phyloP scores from a whole-genome alignment of 257 asterid genomes.

The Fraxinus excelsior region DNA sequence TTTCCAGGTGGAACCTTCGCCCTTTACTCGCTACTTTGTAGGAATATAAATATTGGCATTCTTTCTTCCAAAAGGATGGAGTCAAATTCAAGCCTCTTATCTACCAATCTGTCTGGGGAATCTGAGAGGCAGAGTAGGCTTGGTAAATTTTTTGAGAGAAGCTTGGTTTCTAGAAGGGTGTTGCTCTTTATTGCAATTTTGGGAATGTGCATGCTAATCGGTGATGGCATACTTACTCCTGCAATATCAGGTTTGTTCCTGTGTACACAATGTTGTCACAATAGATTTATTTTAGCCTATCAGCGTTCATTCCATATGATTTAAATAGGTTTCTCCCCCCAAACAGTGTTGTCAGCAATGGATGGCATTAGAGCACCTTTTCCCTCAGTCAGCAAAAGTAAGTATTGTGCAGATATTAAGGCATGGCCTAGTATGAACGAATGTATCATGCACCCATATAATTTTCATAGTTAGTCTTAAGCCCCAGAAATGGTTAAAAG shows the following conservation, averaged over 20 bases:
- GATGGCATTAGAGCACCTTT: constrained; percentile 46
- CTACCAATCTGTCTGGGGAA: constrained; percentile 1
- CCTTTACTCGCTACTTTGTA: constrained; percentile 62
- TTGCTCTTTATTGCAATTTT: constrained; percentile 51
- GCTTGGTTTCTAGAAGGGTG: constrained; percentile 45
- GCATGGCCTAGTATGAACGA: background rate
- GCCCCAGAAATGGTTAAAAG: background rate
- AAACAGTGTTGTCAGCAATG: constrained; percentile 49
- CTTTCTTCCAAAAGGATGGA: constrained; percentile 31
- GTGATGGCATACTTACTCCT: constrained; percentile 73
- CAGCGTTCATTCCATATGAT: background rate
- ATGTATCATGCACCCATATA: background rate
- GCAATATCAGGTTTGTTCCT: constrained; percentile 62
- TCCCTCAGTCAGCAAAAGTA: constrained; percentile 38
- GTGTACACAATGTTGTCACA: background rate
- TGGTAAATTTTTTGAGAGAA: constrained; percentile 45
- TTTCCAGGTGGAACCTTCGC: constrained; percentile 65
- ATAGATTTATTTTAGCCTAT: background rate
- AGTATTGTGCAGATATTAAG: constrained; percentile 20
- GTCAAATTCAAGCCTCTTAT: constrained; percentile 20
- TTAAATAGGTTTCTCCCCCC: background rate
- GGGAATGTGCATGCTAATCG: constrained; percentile 72
- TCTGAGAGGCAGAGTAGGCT: constrained; percentile 31
- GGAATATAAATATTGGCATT: constrained; percentile 46
- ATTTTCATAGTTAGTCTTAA: background rate